These are phyloP conservation scores for Plasmodium vivax DNA, from an alignment of 169 alveolate species.

Conservation along the genomic window DNA sequence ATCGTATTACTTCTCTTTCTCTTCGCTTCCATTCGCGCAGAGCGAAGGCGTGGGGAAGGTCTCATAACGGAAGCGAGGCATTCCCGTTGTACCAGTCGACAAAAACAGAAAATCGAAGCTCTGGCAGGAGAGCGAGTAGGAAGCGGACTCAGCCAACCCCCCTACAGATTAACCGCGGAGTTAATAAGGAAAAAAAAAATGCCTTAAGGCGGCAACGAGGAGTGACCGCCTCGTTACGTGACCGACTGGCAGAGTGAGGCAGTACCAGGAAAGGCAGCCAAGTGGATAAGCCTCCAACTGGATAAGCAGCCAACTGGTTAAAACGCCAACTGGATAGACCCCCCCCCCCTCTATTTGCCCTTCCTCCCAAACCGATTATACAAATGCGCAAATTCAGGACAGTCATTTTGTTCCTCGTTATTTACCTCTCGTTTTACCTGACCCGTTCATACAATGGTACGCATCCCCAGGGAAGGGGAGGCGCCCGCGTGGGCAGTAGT, in stretches of 20 bases:
- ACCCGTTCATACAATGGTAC: conserved; percentile 50
- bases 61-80: neutral
- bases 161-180: too few relatives aligned
- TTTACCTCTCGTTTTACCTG: conserved; percentile 38
- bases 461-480: conserved; percentile 10
- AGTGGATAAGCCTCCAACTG: too few relatives aligned
- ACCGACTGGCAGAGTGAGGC: too few relatives aligned
- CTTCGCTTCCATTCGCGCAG: neutral
- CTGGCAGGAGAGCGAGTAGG: neutral
- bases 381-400: conserved; percentile 38
- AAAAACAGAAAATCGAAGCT: neutral
- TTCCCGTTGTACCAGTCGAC: neutral
- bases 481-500: neutral
- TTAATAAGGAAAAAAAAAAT: too few relatives aligned
- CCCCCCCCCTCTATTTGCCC: neutral
- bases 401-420: conserved; percentile 23
- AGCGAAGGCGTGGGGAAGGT: neutral
- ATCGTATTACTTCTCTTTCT: neutral
- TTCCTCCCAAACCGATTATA: neutral
- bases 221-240: too few relatives aligned
- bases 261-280: too few relatives aligned
- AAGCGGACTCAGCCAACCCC: neutral
- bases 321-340: neutral
- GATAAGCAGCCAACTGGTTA: too few relatives aligned
- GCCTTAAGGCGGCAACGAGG: too few relatives aligned